A percentile compares a stretch with the other conserved stretches of the same genome.
These are phyloP conservation scores for Pythium insidiosum DNA, from an alignment of 352 stramenopile species.

Conservation along the genomic window DNA sequence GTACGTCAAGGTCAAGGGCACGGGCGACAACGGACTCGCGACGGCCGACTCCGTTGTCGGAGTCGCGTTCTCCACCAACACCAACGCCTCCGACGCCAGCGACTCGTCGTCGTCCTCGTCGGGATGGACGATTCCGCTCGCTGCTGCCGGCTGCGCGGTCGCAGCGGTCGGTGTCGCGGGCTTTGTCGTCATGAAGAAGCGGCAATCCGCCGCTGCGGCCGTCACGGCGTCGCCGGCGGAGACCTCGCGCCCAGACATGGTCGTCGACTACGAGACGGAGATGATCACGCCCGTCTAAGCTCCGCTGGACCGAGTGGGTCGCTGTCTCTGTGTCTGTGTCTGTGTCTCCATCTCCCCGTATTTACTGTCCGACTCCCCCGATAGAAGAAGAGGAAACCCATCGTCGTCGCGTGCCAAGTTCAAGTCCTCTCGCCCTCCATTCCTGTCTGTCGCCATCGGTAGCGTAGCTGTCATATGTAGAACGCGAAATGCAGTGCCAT, in stretches of 20 bases:
- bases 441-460: too few relatives aligned
- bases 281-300: constrained; percentile 25
- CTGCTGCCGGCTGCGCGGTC: constrained; percentile 26
- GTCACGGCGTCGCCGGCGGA: constrained; percentile 8
- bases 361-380: neutral
- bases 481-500: too few relatives aligned
- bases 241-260: constrained; percentile 8
- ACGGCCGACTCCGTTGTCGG: too few relatives aligned
- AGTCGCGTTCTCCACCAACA: constrained; percentile 17
- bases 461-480: too few relatives aligned
- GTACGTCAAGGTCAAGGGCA: constrained; percentile 11
- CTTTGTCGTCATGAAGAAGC: constrained; percentile 33
- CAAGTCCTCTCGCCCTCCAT: too few relatives aligned
- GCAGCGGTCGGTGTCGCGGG: constrained; percentile 30
- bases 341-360: neutral
- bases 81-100: constrained; percentile 4
- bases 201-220: constrained; percentile 5
- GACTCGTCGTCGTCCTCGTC: neutral
- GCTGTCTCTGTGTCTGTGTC: too few relatives aligned
- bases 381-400: too few relatives aligned
- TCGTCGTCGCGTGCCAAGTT: neutral
- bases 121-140: constrained; percentile 17
- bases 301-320: too few relatives aligned
- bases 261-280: constrained; percentile 23
- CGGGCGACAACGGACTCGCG: neutral